Conservation (phyloP, 441 rosid genomes). For the Metrosideros polymorpha region DNA sequence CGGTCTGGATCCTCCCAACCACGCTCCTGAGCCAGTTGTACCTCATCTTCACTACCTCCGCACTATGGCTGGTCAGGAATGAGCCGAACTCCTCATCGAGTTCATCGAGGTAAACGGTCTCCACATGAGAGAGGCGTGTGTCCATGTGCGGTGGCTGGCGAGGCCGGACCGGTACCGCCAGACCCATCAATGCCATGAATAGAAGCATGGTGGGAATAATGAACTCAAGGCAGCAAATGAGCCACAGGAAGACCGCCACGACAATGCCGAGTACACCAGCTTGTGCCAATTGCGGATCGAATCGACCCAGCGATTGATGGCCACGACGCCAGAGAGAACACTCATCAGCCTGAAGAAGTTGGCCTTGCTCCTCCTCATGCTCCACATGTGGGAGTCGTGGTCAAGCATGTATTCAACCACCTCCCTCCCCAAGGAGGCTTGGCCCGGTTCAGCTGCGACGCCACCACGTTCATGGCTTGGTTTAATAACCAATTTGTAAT, state of each 20-base stretch:
- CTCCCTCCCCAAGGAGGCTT: conserved; percentile 43
- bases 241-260: conserved; percentile 18
- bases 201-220: conserved; percentile 26
- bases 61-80: conserved; percentile 31
- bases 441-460: conserved; percentile 24
- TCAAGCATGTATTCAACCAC: conserved; percentile 53
- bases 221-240: conserved; percentile 33
- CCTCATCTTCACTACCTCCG: conserved; percentile 30
- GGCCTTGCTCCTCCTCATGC: conserved; percentile 55
- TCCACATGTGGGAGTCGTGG: conserved; percentile 46
- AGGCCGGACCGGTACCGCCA: conserved; percentile 38
- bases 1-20: conserved; percentile 41
- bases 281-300: conserved; percentile 31
- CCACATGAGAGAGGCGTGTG: conserved; percentile 39
- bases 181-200: conserved; percentile 26
- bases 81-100: conserved; percentile 52
- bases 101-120: conserved; percentile 30
- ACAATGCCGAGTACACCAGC: conserved; percentile 32
- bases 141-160: conserved; percentile 61
- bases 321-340: conserved; percentile 26
- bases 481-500: too few relatives aligned
- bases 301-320: conserved; percentile 19
- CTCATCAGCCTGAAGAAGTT: conserved; percentile 38
- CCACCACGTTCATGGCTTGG: conserved; percentile 33
- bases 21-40: conserved; percentile 47